Evolutionary conservation across 202 grass and related monocot species (phyloP), one percentile per base, ranked within the genome.

Genomic region (Alloteropsis angusta): DNA sequence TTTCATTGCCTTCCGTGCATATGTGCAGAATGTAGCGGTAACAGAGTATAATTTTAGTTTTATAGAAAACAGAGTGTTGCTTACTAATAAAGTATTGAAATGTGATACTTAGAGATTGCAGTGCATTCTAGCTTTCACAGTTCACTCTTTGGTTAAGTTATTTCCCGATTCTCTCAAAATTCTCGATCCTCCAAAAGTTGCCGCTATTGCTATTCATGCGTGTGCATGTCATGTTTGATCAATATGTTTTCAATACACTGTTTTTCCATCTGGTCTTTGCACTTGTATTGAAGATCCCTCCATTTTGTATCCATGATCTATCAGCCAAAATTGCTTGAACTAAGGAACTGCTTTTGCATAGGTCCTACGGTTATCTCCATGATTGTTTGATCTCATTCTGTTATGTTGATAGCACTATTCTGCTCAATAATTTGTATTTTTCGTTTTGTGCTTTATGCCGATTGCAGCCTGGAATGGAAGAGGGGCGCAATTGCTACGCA

Each of bases 401-500:
- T 65, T 46, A 34, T 37, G 11, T 67, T 68, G 36, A 28, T 4
- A 49, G 4, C 7, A 42, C 12, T 53, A 4, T 22, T 72, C n/a
- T 55, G 17, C 6, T 38, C 42, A 70, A 56, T 34, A 35, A 35
- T 61, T 80, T 68, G 16, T 16, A 26, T 58, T 6, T 77, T 58
- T 65, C 0, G 22, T 65, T 43, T 65, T 43, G 16, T 68, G 13
- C 3, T 52, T 54, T 55, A 5, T 60, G 18, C 18, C 42, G 50
- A 70, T 67, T 64, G 26, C 76, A 88, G 86, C 86, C 86, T 6
- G 76, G 86, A 75, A 84, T 78, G 80, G 81, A 88, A 73, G 85
- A 83, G 50, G 78, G 83, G 12, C 88, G 88, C 49, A 90, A 90
- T 77, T 90, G 88, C 49, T 90, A 90, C 81, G 64, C 88, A 60